Percentiles rank a stretch among this genome's conserved stretches.
Conservation (phyloP, 1,139 yeast species). For the Pichia sp. region DNA sequence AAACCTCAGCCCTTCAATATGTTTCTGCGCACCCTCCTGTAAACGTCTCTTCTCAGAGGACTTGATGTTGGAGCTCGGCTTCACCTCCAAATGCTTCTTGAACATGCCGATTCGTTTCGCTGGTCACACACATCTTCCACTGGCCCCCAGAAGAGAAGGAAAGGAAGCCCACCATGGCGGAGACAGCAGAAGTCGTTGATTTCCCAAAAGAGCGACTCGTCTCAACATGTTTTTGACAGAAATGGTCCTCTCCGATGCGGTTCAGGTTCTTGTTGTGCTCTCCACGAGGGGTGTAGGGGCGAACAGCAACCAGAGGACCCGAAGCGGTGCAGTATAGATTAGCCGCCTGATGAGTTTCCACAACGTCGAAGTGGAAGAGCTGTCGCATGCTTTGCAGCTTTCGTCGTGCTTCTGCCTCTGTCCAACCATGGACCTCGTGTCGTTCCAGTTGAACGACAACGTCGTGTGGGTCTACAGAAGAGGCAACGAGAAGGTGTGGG, state of each 20-base stretch:
- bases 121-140: background rate
- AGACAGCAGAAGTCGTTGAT: background rate
- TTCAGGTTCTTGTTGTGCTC: background rate
- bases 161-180: background rate
- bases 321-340: too few relatives aligned
- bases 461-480: constrained; percentile 35
- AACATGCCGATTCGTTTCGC: constrained; percentile 47
- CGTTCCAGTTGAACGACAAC: constrained; percentile 36
- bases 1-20: constrained; percentile 33
- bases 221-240: background rate
- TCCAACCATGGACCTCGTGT: constrained; percentile 49
- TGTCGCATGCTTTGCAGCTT: constrained; percentile 24
- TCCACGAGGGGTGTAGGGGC: too few relatives aligned
- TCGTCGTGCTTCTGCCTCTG: constrained; percentile 42
- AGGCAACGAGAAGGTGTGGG: constrained; percentile 52
- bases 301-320: too few relatives aligned
- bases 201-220: background rate
- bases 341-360: background rate
- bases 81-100: constrained; percentile 57
- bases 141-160: background rate
- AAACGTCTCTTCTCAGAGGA: constrained; percentile 74
- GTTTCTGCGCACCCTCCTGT: constrained; percentile 38
- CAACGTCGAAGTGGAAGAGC: constrained; percentile 12
- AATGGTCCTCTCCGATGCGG: background rate
- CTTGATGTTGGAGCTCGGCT: constrained; percentile 74